Conservation (phyloP, 2,329 filamentous ascomycete species). For the Fusarium sarcochroum region DNA sequence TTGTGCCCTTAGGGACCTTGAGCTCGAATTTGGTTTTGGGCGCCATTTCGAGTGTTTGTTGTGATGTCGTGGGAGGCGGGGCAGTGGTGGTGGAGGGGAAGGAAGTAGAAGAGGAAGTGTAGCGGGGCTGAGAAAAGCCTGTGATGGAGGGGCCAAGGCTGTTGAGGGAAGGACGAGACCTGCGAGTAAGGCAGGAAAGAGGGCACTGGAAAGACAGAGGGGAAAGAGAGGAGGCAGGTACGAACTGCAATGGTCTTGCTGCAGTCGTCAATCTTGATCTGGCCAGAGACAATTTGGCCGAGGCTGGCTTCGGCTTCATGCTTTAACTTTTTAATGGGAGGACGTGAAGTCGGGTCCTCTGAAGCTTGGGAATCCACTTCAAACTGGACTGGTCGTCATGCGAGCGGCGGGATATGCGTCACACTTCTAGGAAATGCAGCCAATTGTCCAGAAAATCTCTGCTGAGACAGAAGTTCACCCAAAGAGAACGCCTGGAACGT, state of each 20-base stretch:
- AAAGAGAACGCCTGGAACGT: neutral
- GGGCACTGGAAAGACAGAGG: slow-evolving; percentile 1
- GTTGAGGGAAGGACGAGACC: slow-evolving; percentile 16
- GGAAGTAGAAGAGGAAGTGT: slow-evolving; percentile 34
- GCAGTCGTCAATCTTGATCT: slow-evolving; percentile 35
- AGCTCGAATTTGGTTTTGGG: slow-evolving; percentile 61
- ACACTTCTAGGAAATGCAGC: slow-evolving; percentile 21
- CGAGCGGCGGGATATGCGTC: slow-evolving; percentile 38
- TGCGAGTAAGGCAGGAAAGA: slow-evolving; percentile 19
- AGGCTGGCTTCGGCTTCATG: slow-evolving; percentile 45
- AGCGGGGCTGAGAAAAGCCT: slow-evolving; percentile 45
- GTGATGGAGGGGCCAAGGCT: slow-evolving; percentile 40
- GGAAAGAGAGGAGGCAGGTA: slow-evolving; percentile 3
- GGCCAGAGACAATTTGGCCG: slow-evolving; percentile 45
- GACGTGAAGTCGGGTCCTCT: slow-evolving; percentile 39
- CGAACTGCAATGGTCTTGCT: slow-evolving; percentile 24
- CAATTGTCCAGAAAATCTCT: slow-evolving; percentile 33
- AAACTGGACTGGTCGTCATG: slow-evolving; percentile 33
- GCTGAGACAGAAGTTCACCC: neutral
- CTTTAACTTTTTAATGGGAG: slow-evolving; percentile 38
- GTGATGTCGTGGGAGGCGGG: slow-evolving; percentile 41
- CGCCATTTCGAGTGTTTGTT: slow-evolving; percentile 47
- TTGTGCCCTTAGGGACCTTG: slow-evolving; percentile 92
- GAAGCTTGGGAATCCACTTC: slow-evolving; percentile 35
- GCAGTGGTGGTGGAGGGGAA: slow-evolving; percentile 35